Base-by-base conservation (phyloP, 306 rosid species). In the Cicer cuneatum region DNA sequence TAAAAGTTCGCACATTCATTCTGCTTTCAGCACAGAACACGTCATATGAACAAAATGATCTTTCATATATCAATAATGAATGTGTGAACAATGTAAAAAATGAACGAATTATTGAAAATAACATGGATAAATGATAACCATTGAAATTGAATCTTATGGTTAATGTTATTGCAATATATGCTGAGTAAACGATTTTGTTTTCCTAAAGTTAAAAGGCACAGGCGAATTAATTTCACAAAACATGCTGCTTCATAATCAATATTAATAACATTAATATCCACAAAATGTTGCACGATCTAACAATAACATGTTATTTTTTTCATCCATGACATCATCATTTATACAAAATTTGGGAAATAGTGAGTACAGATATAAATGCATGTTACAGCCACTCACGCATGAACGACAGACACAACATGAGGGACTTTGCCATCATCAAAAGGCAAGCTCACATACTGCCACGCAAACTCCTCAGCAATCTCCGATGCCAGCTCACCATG, bases 341-440 rank as follows among this genome's bases (percentile, higher is more conserved):
- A 64, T 58, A 66, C 79, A 48, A 29, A 49, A 47, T 29, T 8
- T 53, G 9, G 1, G 13, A 18, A 49, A 49, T 7, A 14, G 19
- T 14, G 56, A 49, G n/a, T 49, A 53, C 60, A 53, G 52, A 12
- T 29, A 29, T 29, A 29, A 2, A 29, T 29, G 5, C 0, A 29
- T 19, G 7, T 13, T 46, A 40, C 9, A 40, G 43, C 43, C 43
- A 40, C 2, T 77, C 52, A 80, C 54, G 68, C 73, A 48, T 71
- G 48, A 10, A 73, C 83, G 63, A 89, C 89, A 1, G 97, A 92
- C 63, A 92, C 96, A 40, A 89, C 56, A 70, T 82, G 96, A 45
- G 97, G 96, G 13, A 92, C 76, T 67, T 92, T 92, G 3, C 65
- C 88, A 10, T 88, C 88, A 73, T 88, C 93, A 65, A 87, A 89